phyloP scores from a whole-genome alignment of 1,284 basidiomycete species.

The Coriolopsis trogii region DNA sequence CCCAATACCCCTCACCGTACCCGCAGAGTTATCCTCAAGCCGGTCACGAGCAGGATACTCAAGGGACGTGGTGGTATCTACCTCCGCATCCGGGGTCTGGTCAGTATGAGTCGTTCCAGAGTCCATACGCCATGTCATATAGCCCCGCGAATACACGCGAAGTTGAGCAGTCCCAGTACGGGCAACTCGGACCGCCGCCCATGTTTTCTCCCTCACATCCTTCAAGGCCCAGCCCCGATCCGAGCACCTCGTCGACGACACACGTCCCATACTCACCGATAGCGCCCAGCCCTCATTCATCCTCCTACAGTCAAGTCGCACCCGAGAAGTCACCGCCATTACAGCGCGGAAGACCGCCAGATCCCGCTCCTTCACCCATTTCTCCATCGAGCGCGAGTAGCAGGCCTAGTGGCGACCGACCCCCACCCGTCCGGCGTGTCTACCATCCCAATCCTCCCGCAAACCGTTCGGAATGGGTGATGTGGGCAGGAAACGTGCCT shows the following conservation, averaged over 20 bases:
- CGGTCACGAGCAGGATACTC: slow-evolving; percentile 41
- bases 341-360: slow-evolving; percentile 16
- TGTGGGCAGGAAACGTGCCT: slow-evolving; percentile 95
- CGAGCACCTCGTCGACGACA: slow-evolving; percentile 4
- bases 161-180: slow-evolving; percentile 22
- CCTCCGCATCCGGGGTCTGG: slow-evolving; percentile 36
- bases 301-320: slow-evolving; percentile 8
- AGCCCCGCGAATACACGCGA: slow-evolving; percentile 23
- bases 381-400: slow-evolving; percentile 17
- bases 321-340: slow-evolving; percentile 7
- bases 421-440: slow-evolving; percentile 25
- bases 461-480: slow-evolving; percentile 88
- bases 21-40: slow-evolving; percentile 32
- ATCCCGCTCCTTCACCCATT: slow-evolving; percentile 15
- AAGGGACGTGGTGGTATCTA: slow-evolving; percentile 61
- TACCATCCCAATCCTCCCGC: slow-evolving; percentile 70
- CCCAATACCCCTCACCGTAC: slow-evolving; percentile 42
- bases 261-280: slow-evolving; percentile 8
- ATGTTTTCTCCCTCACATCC: slow-evolving; percentile 14
- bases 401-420: slow-evolving; percentile 14
- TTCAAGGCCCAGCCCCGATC: slow-evolving; percentile 10
- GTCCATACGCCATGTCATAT: slow-evolving; percentile 42
- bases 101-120: slow-evolving; percentile 47
- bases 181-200: slow-evolving; percentile 19
- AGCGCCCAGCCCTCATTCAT: slow-evolving; percentile 7